phyloP scores from a whole-genome alignment of 2,329 filamentous ascomycete species.

The Madurella fahalii region DNA sequence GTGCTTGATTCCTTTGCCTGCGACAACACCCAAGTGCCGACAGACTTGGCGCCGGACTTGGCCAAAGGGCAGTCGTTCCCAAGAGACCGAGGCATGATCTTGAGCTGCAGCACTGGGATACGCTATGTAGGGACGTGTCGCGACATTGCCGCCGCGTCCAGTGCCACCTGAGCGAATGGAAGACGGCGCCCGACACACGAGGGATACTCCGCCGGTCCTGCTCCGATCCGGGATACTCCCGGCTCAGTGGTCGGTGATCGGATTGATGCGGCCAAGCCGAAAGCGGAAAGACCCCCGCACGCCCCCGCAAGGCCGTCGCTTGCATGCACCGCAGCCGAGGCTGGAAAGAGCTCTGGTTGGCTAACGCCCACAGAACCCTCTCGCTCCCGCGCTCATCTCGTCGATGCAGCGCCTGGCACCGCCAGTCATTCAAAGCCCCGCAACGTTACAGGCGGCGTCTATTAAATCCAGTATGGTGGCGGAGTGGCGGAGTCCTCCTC shows the following conservation, averaged over 20 bases:
- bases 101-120: too few species aligned
- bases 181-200: background rate
- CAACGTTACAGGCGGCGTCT: too few species aligned
- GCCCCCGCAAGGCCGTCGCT: conserved; percentile 8
- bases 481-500: too few species aligned
- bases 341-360: conserved; percentile 14
- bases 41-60: too few species aligned
- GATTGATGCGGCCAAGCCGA: conserved; percentile 9
- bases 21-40: too few species aligned
- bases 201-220: conserved; percentile 1
- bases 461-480: too few species aligned
- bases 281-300: background rate
- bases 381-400: background rate
- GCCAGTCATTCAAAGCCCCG: background rate
- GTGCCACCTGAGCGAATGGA: conserved; percentile 3
- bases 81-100: too few species aligned
- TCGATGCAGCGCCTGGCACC: background rate
- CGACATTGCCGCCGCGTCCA: too few species aligned
- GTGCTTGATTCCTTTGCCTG: too few species aligned
- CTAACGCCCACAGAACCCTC: background rate
- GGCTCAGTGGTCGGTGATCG: conserved; percentile 9
- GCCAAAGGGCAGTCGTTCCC: too few species aligned
- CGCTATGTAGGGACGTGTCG: too few species aligned
- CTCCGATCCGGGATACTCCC: conserved; percentile 7
- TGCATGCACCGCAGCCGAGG: background rate